These are phyloP conservation scores for Umbelopsis sp. DNA, from an alignment of 192 early-diverging fungal genomes.

Conservation along the genomic window DNA sequence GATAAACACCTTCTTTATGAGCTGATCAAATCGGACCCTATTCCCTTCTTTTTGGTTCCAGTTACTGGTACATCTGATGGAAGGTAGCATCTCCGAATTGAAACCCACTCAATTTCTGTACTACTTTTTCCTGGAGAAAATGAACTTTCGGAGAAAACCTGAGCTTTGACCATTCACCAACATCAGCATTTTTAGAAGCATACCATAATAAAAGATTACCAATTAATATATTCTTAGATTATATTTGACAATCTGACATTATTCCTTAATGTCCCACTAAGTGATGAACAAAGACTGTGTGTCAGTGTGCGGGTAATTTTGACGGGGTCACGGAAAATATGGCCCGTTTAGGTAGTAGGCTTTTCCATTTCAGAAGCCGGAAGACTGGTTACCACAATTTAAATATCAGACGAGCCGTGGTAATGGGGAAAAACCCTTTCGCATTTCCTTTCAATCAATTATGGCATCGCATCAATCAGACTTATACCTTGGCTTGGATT, in stretches of 20 bases:
- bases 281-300: background rate
- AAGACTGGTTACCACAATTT: background rate
- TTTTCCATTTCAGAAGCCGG: background rate
- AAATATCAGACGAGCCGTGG: background rate
- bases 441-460: background rate
- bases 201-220: too few species aligned
- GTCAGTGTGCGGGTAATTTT: background rate
- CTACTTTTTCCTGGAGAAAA: slow-evolving; percentile 1
- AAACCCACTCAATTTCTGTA: slow-evolving; percentile 1
- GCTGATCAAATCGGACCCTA: slow-evolving; percentile 21
- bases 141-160: slow-evolving; percentile 4
- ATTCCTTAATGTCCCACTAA: background rate
- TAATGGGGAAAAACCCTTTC: background rate
- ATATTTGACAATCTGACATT: background rate
- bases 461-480: slow-evolving; percentile 1
- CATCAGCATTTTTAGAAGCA: too few species aligned
- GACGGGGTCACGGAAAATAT: background rate
- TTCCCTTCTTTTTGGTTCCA: too few species aligned
- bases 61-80: background rate
- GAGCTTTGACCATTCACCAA: background rate
- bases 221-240: background rate
- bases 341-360: background rate
- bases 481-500: slow-evolving; percentile 68
- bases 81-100: background rate
- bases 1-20: slow-evolving; percentile 75